Evolutionary conservation across 768 basidiomycete species (phyloP), one percentile per base, ranked within the genome.

Genomic region (Guyanaporus albipodus): DNA sequence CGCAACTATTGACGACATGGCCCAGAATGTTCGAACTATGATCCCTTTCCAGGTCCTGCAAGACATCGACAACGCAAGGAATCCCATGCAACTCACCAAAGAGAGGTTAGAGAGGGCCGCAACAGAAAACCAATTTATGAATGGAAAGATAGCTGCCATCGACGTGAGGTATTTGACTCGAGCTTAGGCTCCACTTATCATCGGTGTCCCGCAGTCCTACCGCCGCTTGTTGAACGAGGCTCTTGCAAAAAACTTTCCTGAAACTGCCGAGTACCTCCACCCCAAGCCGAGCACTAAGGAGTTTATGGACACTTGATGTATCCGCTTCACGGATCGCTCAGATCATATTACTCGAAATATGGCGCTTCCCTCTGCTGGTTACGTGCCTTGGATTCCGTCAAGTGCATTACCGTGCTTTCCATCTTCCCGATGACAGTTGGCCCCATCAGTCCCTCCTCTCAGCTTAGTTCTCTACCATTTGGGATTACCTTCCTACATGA

Each of bases 121-220:
- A 24, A 86, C 87, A 3, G 91, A 92, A 69, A 92, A 92, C 60
- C 90, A 91, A 59, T 91, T 90, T 54, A 88, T 90, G 85, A 89
- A 91, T 58, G 89, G 87, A 23, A 91, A 91, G 61, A 87, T 92
- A 31, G 74, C 77, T 36, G 90, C 88, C 1, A 77, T 92, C 22
- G 77, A 81, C 44, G 87, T 88, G 52, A 56, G 78, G 56, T 27
- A 34, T 8, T 28, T 34, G 35, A 36, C 21, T 48, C 9, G 26
- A n/a, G 15, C 24, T 34, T 26, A 15, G 44, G 37, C 26, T 26
- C 10, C 24, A 6, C 46, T 45, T 44, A 49, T 52, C 52, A 1
- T 38, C 39, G 21, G 22, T 33, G 42, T 42, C 6, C 35, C 17
- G 41, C 46, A 90, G 87, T 82, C 85, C 18, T 91, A 91, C 64